Conservation (phyloP, 2,329 filamentous ascomycete genomes). For the Capronia americana region DNA sequence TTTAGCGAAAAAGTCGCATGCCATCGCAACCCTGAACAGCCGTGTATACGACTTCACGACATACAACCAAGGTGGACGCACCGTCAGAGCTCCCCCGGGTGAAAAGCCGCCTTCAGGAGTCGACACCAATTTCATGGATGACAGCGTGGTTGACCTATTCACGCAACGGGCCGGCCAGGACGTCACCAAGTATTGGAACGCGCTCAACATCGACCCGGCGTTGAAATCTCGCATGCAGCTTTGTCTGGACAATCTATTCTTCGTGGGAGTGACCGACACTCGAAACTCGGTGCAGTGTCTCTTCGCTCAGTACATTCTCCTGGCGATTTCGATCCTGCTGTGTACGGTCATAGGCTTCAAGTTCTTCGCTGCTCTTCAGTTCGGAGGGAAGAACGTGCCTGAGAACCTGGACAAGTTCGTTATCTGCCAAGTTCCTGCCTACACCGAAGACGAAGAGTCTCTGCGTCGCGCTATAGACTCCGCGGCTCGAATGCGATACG, state of each 20-base stretch:
- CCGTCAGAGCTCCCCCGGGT: conserved; percentile 64
- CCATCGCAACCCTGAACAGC: conserved; percentile 78
- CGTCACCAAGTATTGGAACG: conserved; percentile 81
- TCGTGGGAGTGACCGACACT: conserved; percentile 89
- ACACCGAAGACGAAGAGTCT: conserved; percentile 98
- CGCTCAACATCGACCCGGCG: conserved; percentile 64
- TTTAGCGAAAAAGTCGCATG: conserved; percentile 67
- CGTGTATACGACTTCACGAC: conserved; percentile 88
- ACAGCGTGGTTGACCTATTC: conserved; percentile 76
- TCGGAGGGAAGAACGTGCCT: conserved; percentile 85
- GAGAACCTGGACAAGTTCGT: conserved; percentile 98
- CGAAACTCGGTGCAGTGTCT: conserved; percentile 82
- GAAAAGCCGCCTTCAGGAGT: conserved; percentile 55
- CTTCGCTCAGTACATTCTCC: conserved; percentile 87
- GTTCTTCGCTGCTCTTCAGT: conserved; percentile 94
- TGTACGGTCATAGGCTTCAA: conserved; percentile 89
- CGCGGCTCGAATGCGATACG: conserved; percentile 91
- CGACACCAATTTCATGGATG: conserved; percentile 81
- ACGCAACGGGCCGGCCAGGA: conserved; percentile 76
- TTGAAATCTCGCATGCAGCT: conserved; percentile 73
- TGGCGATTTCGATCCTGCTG: conserved; percentile 82
- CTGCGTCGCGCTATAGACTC: conserved; percentile 97
- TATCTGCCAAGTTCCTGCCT: conserved; percentile 96
- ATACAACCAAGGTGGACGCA: conserved; percentile 78
- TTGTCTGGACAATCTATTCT: conserved; percentile 94